Evolutionary conservation across 148 eudicot species (phyloP), one percentile per base, ranked within the genome.

Genomic region (Vaccinium darrowii): DNA sequence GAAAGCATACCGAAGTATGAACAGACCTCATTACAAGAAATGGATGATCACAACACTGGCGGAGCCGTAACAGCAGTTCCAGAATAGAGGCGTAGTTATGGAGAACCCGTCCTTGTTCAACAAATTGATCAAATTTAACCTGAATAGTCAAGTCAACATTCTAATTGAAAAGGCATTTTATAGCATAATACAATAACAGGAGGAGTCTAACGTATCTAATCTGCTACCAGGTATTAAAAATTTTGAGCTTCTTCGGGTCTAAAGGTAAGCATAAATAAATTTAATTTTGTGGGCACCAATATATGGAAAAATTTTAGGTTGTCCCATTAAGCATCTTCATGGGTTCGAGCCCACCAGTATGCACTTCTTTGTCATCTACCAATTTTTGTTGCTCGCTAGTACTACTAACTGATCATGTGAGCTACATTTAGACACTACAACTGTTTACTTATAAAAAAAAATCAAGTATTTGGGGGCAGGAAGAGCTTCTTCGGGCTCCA

Each of bases 21-120:
- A 23, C 90, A 47, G 33, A 95, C 99, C 99, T 97, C 98, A 97
- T 93, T 76, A 97, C 99, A 87, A 97, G 99, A 87, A 92, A 97
- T 30, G 99, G 99, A 84, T 97, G 99, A 78, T 97, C 99, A 89
- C 99, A 97, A 86, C 99, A 97, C 84, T 97, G 99, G 51, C 99
- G 99, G 60, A 97, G 95, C 47, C 99, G 98, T 86, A 97, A 82
- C 19, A 97, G 92, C 36, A 97, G 87, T 87, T 97, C 99, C 90
- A 97, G 86, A 88, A 97, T 97, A 80, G 99, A 97, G 82, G 99
- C 99, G 85, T 95, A 97, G 85, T 97, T 97, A 85, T 97, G 98
- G 87, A 97, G 93, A 74, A 97, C 98, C 78, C 95, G 90, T 58
- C 99, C 99, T 95, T 97, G 98, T 91, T 92, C 98, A 80, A 97